Conservation (phyloP, 305 asterid species). For the Lippia alba region DNA sequence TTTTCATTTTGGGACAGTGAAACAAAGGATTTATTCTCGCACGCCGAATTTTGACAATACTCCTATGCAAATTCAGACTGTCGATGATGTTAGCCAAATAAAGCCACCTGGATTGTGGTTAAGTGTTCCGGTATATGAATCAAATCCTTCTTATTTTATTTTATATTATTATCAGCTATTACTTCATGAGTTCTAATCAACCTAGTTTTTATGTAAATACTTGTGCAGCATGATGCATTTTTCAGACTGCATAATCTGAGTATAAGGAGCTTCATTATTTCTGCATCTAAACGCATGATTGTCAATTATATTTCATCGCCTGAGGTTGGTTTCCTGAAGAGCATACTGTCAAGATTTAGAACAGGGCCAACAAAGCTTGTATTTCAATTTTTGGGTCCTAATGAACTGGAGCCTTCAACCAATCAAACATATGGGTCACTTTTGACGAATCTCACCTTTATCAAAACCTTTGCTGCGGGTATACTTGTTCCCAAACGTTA, state of each 20-base stretch:
- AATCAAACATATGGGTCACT: constrained; percentile 59
- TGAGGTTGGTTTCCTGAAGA: constrained; percentile 59
- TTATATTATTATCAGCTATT: constrained; percentile 20
- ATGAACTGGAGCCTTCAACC: constrained; percentile 55
- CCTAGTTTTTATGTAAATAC: constrained; percentile 16
- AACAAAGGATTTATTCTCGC: constrained; percentile 54
- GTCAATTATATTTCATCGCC: constrained; percentile 63
- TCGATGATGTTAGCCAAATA: constrained; percentile 34
- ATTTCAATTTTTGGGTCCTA: constrained; percentile 45
- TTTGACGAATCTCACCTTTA: constrained; percentile 52
- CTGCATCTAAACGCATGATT: constrained; percentile 42
- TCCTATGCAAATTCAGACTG: constrained; percentile 45
- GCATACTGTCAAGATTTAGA: constrained; percentile 46
- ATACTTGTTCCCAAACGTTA: constrained; percentile 64
- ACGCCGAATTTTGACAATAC: constrained; percentile 49
- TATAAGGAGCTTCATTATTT: constrained; percentile 50
- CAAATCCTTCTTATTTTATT: constrained; percentile 20
- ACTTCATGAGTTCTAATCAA: constrained; percentile 14
- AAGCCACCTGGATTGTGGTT: constrained; percentile 64
- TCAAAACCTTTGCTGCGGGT: constrained; percentile 66
- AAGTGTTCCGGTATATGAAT: constrained; percentile 63
- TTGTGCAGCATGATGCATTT: constrained; percentile 58
- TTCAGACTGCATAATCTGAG: constrained; percentile 55
- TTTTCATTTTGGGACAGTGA: constrained; percentile 54
- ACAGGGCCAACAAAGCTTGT: constrained; percentile 50